A percentile compares a stretch with the other conserved stretches of the same genome.
phyloP scores from a whole-genome alignment of 495 filamentous ascomycete genomes.

The Corynascus novoguineensis region DNA sequence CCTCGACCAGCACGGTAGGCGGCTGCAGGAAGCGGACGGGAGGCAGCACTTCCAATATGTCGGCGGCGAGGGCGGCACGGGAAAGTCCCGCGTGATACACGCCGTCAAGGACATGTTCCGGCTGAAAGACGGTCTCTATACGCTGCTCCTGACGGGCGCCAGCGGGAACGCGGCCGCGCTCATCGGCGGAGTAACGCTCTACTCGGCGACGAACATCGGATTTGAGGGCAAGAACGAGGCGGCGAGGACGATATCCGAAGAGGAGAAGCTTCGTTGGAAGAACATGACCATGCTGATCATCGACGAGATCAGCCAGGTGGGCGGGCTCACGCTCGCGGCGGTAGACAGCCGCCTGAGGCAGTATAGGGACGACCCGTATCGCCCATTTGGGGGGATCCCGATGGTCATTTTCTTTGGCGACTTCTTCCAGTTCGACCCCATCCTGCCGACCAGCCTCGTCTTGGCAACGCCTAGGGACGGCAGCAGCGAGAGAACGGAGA shows the following conservation, averaged over 20 bases:
- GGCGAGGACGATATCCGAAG: not conserved
- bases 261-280: conserved; percentile 7
- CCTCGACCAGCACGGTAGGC: not conserved
- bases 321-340: conserved; percentile 4
- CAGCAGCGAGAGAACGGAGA: conserved; percentile 3
- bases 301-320: conserved; percentile 8
- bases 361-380: conserved; percentile 6
- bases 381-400: conserved; percentile 8
- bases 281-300: conserved; percentile 1
- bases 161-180: conserved; percentile 8
- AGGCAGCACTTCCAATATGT: not conserved
- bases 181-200: conserved; percentile 6
- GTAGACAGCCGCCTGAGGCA: conserved; percentile 9
- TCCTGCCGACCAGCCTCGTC: conserved; percentile 11
- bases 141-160: conserved; percentile 5
- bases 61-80: not conserved
- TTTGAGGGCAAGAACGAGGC: not conserved
- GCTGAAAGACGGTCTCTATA: conserved; percentile 7
- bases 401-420: conserved; percentile 11
- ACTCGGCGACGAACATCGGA: conserved; percentile 3
- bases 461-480: conserved; percentile 7
- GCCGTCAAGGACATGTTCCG: not conserved
- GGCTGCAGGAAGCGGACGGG: not conserved
- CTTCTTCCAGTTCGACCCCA: conserved; percentile 15
- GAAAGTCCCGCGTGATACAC: not conserved